These are phyloP conservation scores for Hypomontagnella monticulosa DNA, from an alignment of 495 filamentous ascomycete genomes.

Conservation along the genomic window DNA sequence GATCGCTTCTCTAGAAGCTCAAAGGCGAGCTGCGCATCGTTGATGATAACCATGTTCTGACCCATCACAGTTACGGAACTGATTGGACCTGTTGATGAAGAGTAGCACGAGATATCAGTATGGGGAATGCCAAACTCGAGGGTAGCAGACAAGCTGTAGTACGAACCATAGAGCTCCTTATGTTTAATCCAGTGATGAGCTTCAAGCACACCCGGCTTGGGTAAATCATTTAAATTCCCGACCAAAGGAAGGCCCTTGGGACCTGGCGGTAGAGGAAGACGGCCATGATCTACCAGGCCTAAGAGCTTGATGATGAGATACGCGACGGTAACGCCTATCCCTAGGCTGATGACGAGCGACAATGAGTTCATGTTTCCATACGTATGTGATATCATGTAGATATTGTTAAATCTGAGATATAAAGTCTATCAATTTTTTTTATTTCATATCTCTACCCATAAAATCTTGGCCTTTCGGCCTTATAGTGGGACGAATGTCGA, in stretches of 20 bases:
- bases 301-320: slow-evolving; percentile 15
- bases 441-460: too few relatives aligned
- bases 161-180: slow-evolving; percentile 58
- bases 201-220: slow-evolving; percentile 51
- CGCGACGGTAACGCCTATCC: not conserved
- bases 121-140: not conserved
- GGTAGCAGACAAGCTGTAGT: not conserved
- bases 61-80: slow-evolving; percentile 62
- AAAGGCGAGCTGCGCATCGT: slow-evolving; percentile 53
- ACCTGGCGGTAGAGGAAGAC: slow-evolving; percentile 55
- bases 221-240: slow-evolving; percentile 60
- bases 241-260: slow-evolving; percentile 55
- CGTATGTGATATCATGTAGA: too few relatives aligned
- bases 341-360: slow-evolving; percentile 11
- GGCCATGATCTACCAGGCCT: not conserved
- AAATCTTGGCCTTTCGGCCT: too few relatives aligned
- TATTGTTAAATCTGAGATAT: too few relatives aligned
- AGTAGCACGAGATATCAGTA: not conserved
- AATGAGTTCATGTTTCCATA: slow-evolving; percentile 2
- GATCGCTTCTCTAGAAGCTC: slow-evolving; percentile 61
- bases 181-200: slow-evolving; percentile 61
- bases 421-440: too few relatives aligned
- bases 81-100: slow-evolving; percentile 53
- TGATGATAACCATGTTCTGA: slow-evolving; percentile 59
- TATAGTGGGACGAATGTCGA: too few relatives aligned